Evolutionary conservation across 2,329 filamentous ascomycete species (phyloP).

Genomic region (Paracamarosporium sp.): DNA sequence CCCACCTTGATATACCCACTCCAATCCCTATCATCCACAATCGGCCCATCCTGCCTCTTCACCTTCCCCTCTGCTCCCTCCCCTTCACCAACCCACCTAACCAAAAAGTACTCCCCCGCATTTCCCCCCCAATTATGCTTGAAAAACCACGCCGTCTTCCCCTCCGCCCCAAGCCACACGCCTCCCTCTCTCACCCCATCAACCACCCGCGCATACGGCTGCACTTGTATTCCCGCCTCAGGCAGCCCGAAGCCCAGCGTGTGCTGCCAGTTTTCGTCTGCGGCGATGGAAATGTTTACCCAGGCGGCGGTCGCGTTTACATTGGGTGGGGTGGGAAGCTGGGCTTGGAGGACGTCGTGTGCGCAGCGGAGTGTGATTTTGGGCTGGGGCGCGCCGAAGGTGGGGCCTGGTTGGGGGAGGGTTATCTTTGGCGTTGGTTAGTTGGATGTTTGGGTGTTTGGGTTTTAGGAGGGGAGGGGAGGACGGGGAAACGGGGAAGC

Average conservation of each 20-base stretch:
- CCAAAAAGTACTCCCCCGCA: conserved; percentile 20
- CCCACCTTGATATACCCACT: conserved; percentile 16
- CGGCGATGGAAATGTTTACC: conserved; percentile 11
- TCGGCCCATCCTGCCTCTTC: conserved; percentile 10
- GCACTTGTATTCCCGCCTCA: conserved; percentile 2
- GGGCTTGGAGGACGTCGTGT: conserved; percentile 1
- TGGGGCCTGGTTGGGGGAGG: conserved; percentile 4
- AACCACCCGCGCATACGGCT: conserved; percentile 11
- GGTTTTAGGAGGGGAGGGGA: no score
- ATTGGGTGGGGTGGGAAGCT: no score
- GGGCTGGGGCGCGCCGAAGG: not conserved
- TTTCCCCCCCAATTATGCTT: conserved; percentile 21
- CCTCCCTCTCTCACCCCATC: conserved; percentile 3
- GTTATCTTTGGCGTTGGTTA: conserved; percentile 4
- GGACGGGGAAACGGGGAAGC: not conserved
- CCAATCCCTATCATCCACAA: conserved; percentile 19
- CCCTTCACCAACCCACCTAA: conserved; percentile 14
- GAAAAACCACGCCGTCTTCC: conserved; percentile 11
- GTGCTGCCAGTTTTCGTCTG: conserved; percentile 16
- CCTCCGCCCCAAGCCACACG: conserved; percentile 11
- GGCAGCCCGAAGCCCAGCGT: conserved; percentile 8
- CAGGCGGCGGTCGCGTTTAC: not conserved
- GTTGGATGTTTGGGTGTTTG: no score
- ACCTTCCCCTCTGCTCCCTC: not conserved
- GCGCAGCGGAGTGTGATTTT: conserved; percentile 11